Evolutionary conservation across 148 eudicot species (phyloP).

Genomic region (Fallopia convolvulus): DNA sequence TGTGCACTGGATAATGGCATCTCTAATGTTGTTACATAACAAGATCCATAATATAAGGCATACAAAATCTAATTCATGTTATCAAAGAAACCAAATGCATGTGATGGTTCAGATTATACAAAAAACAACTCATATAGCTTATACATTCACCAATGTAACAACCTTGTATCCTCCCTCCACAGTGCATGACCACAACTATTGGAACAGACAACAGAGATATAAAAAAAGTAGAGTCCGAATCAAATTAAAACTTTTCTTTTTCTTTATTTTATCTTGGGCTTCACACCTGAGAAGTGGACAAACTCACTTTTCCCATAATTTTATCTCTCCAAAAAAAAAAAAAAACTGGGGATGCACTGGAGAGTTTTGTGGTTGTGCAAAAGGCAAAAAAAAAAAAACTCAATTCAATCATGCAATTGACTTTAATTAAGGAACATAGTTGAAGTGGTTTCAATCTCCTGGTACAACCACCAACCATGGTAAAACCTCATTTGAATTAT

Average conservation of each 20-base stretch:
- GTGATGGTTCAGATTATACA: neutral
- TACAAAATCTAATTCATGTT: neutral
- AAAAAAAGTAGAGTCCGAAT: neutral
- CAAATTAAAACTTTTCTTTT: neutral
- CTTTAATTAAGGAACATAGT: neutral
- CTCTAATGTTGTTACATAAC: neutral
- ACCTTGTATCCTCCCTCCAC: neutral
- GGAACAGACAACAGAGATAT: neutral
- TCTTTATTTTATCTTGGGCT: neutral
- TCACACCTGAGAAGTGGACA: neutral
- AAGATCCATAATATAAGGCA: neutral
- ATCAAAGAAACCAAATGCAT: neutral
- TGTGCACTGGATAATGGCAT: neutral
- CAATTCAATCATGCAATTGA: neutral
- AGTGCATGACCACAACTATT: neutral
- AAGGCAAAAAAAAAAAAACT: neutral
- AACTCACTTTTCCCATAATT: neutral
- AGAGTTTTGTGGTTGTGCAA: neutral
- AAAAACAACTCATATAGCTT: neutral
- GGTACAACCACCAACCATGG: constrained; percentile 1
- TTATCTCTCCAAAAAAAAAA: neutral
- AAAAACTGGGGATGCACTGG: neutral
- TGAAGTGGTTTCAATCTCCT: neutral
- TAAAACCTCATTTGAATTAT: neutral
- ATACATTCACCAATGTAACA: neutral